phyloP scores from a whole-genome alignment of 2,329 filamentous ascomycete genomes.

The Paradendryphiella salina region DNA sequence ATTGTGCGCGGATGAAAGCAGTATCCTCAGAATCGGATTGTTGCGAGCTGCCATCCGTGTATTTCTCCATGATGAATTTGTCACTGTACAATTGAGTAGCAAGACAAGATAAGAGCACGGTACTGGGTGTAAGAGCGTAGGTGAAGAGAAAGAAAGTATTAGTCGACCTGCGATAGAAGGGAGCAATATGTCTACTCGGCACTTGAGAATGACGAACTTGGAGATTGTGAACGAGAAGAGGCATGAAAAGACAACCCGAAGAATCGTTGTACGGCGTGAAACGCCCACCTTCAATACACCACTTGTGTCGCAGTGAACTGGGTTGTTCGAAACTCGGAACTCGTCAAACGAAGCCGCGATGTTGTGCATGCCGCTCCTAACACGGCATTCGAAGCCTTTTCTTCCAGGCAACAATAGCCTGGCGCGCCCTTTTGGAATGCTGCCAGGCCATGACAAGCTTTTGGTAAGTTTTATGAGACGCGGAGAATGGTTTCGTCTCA shows the following conservation, averaged over 20 bases:
- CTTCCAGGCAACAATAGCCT: conserved; percentile 31
- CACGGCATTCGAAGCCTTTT: conserved; percentile 9
- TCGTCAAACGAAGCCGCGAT: conserved; percentile 7
- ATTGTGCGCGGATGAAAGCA: conserved; percentile 34
- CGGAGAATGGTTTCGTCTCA: conserved; percentile 17
- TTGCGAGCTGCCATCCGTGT: conserved; percentile 18
- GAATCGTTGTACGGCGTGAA: neutral
- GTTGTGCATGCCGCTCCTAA: neutral
- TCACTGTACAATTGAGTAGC: neutral
- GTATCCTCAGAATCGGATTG: conserved; percentile 34
- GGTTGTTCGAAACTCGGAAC: conserved; percentile 12
- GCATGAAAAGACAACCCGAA: neutral
- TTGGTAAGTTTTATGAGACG: conserved; percentile 34
- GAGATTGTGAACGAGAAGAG: neutral
- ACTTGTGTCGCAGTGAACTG: neutral
- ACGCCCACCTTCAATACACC: neutral
- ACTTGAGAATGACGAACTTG: neutral
- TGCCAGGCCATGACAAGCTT: conserved; percentile 30
- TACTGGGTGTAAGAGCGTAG: no score
- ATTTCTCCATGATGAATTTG: conserved; percentile 35
- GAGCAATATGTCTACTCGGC: conserved; percentile 18
- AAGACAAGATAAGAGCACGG: neutral
- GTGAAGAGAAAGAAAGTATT: neutral
- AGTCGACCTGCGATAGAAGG: conserved; percentile 29
- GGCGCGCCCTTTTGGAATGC: conserved; percentile 14